Evolutionary conservation across 2,329 filamentous ascomycete species (phyloP), one percentile per base, ranked within the genome.

Genomic region (Blastomyces percursus): DNA sequence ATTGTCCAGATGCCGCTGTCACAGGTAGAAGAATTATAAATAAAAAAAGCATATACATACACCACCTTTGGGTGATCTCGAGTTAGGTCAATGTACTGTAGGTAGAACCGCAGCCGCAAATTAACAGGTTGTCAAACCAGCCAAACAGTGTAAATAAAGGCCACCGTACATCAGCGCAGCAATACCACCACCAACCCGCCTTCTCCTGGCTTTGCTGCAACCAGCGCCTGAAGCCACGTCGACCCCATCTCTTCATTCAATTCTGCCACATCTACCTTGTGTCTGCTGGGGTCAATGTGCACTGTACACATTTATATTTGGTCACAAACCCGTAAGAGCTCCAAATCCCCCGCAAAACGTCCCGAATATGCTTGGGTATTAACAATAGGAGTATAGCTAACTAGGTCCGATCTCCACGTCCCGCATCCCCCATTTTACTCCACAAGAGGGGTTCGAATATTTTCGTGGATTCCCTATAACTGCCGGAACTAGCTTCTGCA

Each of bases 101-200:
- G 35, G 9, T 38, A 38, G 35, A 38, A 11, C 35, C 9, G 35
- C 35, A 38, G 35, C 7, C 35, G 35, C 35, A 50, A 48, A 50
- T 24, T 50, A 21, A 19, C 42, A 11, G 11, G 21, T 16, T 50
- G 48, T 27, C 40, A 46, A 59, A 59, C 40, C 21, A 30, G 40
- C 24, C 56, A 59, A 46, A 46, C 40, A 32, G n/a, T 19, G 38
- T 27, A 50, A 30, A 54, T 44, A 58, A 63, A 63, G 62, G 62
- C 62, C 62, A 63, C 62, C 62, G 62, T 63, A 56, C 59, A 50
- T 59, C 58, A 54, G 21, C 60, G 8, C 32, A 35, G 7, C 32
- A 35, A 4, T 6, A 38, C 1, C 32, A 62, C 32, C 51, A 59
- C 51, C 21, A 60, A 30, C 61, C 11, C 38, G 46, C 38, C 42